A percentile compares a stretch with the other conserved stretches of the same genome.
Conservation (phyloP, 306 rosid species). For the Adenanthera pavonina region DNA sequence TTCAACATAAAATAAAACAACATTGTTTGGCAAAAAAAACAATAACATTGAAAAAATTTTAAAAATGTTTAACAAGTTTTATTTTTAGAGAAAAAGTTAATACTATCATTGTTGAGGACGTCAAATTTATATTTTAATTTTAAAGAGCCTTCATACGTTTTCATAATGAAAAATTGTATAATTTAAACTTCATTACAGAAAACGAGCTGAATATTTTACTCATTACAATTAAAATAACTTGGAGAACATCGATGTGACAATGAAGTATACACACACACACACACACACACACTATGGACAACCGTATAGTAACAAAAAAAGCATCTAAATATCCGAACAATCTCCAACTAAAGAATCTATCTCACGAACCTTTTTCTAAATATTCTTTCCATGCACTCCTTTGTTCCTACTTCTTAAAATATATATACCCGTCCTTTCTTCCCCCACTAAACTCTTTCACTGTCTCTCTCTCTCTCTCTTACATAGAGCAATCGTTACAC, state of each 20-base stretch:
- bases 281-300: background rate
- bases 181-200: background rate
- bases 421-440: background rate
- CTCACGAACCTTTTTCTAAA: constrained; percentile 15
- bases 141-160: too few species aligned
- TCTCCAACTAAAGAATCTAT: background rate
- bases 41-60: too few species aligned
- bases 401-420: constrained; percentile 21
- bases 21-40: too few species aligned
- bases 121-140: too few species aligned
- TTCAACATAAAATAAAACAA: too few species aligned
- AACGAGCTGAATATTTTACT: background rate
- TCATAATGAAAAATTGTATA: too few species aligned
- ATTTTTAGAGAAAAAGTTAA: too few species aligned
- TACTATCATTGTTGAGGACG: too few species aligned
- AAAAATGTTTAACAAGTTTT: too few species aligned
- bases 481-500: constrained; percentile 24
- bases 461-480: constrained; percentile 13
- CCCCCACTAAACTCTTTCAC: background rate
- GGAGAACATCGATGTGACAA: background rate
- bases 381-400: constrained; percentile 50
- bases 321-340: constrained; percentile 7
- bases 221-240: background rate
- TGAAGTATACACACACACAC: too few species aligned
- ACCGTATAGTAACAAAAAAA: background rate